These are phyloP conservation scores for Hura crepitans DNA, from an alignment of 441 rosid genomes.

Conservation along the genomic window DNA sequence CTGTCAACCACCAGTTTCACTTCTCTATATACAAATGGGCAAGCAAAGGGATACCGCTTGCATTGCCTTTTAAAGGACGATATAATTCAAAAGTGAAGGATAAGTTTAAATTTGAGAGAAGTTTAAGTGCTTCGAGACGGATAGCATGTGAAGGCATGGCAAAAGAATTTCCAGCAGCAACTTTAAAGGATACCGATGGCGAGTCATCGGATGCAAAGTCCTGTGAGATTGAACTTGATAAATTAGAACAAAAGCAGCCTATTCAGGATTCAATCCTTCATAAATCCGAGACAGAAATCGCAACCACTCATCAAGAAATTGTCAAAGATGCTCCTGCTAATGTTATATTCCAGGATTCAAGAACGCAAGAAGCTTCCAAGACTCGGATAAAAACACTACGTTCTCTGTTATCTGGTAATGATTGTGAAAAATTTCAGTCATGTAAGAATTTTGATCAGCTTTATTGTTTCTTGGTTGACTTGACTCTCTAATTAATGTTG, in stretches of 20 bases:
- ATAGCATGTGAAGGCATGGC: slow-evolving; percentile 27
- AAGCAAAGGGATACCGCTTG: slow-evolving; percentile 57
- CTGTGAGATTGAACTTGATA: slow-evolving; percentile 21
- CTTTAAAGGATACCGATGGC: slow-evolving; percentile 21
- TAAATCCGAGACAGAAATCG: slow-evolving; percentile 12
- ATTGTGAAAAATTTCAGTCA: slow-evolving; percentile 32
- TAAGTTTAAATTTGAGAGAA: slow-evolving; percentile 38
- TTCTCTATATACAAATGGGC: slow-evolving; percentile 98
- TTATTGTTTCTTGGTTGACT: not conserved
- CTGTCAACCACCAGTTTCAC: slow-evolving; percentile 48
- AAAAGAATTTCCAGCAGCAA: slow-evolving; percentile 15
- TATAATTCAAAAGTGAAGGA: slow-evolving; percentile 39
- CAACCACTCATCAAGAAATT: slow-evolving; percentile 14
- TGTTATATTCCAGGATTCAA: slow-evolving; percentile 10
- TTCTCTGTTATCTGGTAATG: slow-evolving; percentile 28
- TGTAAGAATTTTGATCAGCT: slow-evolving; percentile 6
- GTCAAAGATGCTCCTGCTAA: slow-evolving; percentile 24
- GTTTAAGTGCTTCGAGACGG: slow-evolving; percentile 31
- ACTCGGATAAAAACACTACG: slow-evolving; percentile 35
- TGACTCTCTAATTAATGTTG: not conserved
- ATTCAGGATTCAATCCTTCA: slow-evolving; percentile 24
- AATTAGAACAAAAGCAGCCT: slow-evolving; percentile 17
- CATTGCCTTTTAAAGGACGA: slow-evolving; percentile 41
- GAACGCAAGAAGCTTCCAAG: slow-evolving; percentile 25
- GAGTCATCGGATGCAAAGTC: slow-evolving; percentile 15